Percentiles rank a stretch among this genome's conserved stretches.
Evolutionary conservation across 495 filamentous ascomycete genomes (phyloP).

Genomic region (Emericellopsis terricola): DNA sequence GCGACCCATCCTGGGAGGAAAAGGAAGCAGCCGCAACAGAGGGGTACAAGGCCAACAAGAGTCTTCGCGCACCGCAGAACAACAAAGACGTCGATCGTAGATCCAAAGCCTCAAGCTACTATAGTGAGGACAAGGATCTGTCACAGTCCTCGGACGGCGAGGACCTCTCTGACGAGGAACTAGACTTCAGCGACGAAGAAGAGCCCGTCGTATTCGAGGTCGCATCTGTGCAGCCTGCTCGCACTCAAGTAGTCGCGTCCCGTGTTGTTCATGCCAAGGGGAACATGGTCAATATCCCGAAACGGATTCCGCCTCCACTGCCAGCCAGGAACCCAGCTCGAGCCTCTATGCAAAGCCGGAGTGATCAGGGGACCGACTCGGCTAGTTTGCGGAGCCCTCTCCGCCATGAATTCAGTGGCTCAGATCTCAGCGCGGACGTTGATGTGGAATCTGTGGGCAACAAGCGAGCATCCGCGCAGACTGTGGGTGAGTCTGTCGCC

Average conservation of each 20-base stretch:
- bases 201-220: slow-evolving; percentile 34
- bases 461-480: too few relatives aligned
- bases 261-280: slow-evolving; percentile 31
- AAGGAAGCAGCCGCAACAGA: slow-evolving; percentile 12
- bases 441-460: too few relatives aligned
- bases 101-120: slow-evolving; percentile 13
- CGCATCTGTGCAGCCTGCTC: slow-evolving; percentile 26
- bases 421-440: background rate
- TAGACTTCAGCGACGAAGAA: slow-evolving; percentile 26
- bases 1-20: slow-evolving; percentile 1
- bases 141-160: slow-evolving; percentile 17
- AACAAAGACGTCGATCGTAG: slow-evolving; percentile 16
- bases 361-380: slow-evolving; percentile 12
- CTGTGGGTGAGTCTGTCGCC: too few relatives aligned
- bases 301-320: slow-evolving; percentile 45
- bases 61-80: slow-evolving; percentile 3
- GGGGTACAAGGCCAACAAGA: background rate
- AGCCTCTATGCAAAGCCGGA: slow-evolving; percentile 19
- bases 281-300: slow-evolving; percentile 53
- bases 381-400: slow-evolving; percentile 12
- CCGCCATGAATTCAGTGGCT: slow-evolving; percentile 9
- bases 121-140: slow-evolving; percentile 13
- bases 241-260: slow-evolving; percentile 31
- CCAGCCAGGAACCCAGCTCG: slow-evolving; percentile 41
- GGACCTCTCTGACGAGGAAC: slow-evolving; percentile 25